Evolutionary conservation across 2,329 filamentous ascomycete species (phyloP), one percentile per base, ranked within the genome.

Genomic region (Keithomyces neogunnii): DNA sequence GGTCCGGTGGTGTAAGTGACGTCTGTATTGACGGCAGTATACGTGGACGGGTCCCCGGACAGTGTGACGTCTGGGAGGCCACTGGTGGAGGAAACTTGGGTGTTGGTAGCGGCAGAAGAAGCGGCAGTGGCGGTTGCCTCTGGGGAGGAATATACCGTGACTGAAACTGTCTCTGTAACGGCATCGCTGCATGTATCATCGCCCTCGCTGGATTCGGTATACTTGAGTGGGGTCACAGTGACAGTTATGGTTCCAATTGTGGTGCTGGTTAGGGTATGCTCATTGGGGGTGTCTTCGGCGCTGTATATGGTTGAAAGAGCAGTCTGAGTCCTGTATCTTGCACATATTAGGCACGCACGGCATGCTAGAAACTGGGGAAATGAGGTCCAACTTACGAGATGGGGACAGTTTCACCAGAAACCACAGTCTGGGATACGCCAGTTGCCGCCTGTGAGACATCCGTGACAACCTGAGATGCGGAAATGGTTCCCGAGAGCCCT

Each of bases 241-340:
- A 63, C 46, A 32, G 56, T 56, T 13, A 49, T 54, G 3, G 59
- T 61, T 49, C 48, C 54, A 7, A 58, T 62, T 7, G 51, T 55
- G n/a, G 56, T 59, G 33, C 47, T 55, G 40, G 60, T 59, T 9
- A 55, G 8, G n/a, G 51, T 55, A 26, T n/a, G 30, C n/a, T 3
- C 8, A 30, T n/a, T 31, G 32, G 40, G 5, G 26, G 35, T 48
- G 47, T 40, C 48, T 29, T 30, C n/a, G 39, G 38, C 35, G 48
- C 58, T 64, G 55, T 68, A 70, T 49, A 68, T 59, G 42, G 67
- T 69, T 28, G 60, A 60, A 42, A 64, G 52, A 26, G 59, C 57
- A 26, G 67, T 69, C 47, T 63, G 60, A 6, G 67, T 70, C 39
- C 67, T 69, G 13, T 28, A 28, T 29, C 11, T 43, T 44, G 26